A percentile compares a stretch with the other conserved stretches of the same genome.
phyloP scores from a whole-genome alignment of 495 filamentous ascomycete species.

The Aspergillus sparsus region DNA sequence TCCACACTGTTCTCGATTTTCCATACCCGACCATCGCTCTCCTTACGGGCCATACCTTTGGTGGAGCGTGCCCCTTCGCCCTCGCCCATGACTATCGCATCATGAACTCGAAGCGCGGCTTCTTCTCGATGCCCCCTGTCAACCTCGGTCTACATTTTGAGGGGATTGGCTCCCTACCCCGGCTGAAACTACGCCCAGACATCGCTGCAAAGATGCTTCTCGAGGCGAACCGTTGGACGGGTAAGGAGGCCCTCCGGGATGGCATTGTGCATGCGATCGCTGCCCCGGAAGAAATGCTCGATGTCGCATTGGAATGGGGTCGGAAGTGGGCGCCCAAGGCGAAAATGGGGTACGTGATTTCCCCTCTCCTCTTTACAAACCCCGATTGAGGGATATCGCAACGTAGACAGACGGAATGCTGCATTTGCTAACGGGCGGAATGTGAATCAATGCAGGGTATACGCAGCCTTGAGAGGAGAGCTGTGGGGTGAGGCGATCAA shows the following conservation, averaged over 20 bases:
- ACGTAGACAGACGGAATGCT: too few relatives aligned
- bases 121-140: conserved; percentile 51
- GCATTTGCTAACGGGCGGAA: background rate
- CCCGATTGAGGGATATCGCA: background rate
- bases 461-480: conserved; percentile 48
- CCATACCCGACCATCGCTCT: conserved; percentile 54
- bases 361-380: background rate
- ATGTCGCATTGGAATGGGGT: conserved; percentile 42
- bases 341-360: conserved; percentile 43
- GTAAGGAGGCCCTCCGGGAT: conserved; percentile 47
- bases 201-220: conserved; percentile 54
- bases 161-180: conserved; percentile 50
- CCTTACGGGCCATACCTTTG: conserved; percentile 54
- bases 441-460: conserved; percentile 34
- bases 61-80: conserved; percentile 49
- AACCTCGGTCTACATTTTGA: conserved; percentile 53
- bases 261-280: conserved; percentile 52
- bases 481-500: conserved; percentile 51
- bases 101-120: conserved; percentile 53
- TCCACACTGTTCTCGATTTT: conserved; percentile 54
- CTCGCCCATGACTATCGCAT: conserved; percentile 53
- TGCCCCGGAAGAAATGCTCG: conserved; percentile 48
- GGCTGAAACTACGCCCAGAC: conserved; percentile 48
- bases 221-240: conserved; percentile 54
- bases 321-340: conserved; percentile 46